These are phyloP conservation scores for Quercus agrifolia DNA, from an alignment of 306 rosid species.

Conservation along the genomic window DNA sequence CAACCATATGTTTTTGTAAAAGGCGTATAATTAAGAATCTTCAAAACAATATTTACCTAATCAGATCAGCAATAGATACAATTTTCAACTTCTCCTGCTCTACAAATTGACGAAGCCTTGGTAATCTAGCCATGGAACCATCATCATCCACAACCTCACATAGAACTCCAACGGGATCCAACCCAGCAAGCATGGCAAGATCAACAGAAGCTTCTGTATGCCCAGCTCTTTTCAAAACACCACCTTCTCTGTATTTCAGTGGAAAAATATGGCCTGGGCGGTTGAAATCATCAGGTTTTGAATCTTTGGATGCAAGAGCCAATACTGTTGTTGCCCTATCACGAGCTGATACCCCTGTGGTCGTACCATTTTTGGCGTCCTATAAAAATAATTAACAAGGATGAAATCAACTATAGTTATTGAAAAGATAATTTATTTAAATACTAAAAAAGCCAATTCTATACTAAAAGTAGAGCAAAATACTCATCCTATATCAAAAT, in stretches of 20 bases:
- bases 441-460: conserved; percentile 5
- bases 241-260: conserved; percentile 87
- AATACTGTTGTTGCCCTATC: conserved; percentile 89
- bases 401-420: conserved; percentile 19
- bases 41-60: conserved; percentile 49
- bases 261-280: conserved; percentile 98
- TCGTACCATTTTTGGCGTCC: conserved; percentile 87
- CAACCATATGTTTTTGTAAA: neutral
- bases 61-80: conserved; percentile 86
- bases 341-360: conserved; percentile 87
- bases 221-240: conserved; percentile 95
- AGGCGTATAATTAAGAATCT: neutral
- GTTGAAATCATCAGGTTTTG: conserved; percentile 81
- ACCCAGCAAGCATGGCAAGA: conserved; percentile 82
- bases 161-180: conserved; percentile 69
- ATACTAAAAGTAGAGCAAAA: neutral
- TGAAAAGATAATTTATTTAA: neutral
- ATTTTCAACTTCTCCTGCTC: conserved; percentile 70
- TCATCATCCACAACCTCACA: conserved; percentile 98
- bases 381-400: conserved; percentile 25
- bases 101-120: conserved; percentile 81
- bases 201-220: conserved; percentile 98
- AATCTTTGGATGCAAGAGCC: conserved; percentile 83
- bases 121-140: conserved; percentile 97
- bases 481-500: conserved; percentile 3